Conservation (phyloP, 805 yeast genomes). For the Metschnikowia matae region DNA sequence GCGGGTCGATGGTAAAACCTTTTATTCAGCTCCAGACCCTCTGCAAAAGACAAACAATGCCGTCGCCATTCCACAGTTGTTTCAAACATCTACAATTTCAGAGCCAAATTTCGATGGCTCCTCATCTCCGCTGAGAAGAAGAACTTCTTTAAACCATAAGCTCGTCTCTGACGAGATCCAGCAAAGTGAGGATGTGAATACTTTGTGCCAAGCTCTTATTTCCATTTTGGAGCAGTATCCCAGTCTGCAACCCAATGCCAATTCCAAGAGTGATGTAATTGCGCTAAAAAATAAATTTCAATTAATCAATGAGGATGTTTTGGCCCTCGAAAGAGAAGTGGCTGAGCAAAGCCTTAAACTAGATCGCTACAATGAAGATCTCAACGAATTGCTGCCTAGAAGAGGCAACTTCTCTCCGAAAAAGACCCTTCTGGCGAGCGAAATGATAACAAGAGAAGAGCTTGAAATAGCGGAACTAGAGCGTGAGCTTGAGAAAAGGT, state of each 20-base stretch:
- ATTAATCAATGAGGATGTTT: conserved; percentile 34
- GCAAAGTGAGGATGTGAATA: conserved; percentile 37
- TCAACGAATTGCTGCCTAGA: conserved; percentile 21
- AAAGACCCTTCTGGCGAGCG: conserved; percentile 27
- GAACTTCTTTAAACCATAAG: conserved; percentile 5
- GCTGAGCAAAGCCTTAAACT: conserved; percentile 43
- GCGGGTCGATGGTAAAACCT: conserved; percentile 48
- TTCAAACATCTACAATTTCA: neutral
- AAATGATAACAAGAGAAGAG: conserved; percentile 43
- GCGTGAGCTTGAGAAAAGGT: conserved; percentile 22
- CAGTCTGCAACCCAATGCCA: conserved; percentile 1
- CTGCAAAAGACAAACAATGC: conserved; percentile 27
- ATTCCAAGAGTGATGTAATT: neutral
- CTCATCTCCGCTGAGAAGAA: conserved; percentile 16
- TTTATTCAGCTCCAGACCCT: conserved; percentile 30
- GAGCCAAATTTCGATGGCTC: conserved; percentile 4
- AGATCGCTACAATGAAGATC: conserved; percentile 25
- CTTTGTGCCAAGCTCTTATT: conserved; percentile 28
- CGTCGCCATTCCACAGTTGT: conserved; percentile 25
- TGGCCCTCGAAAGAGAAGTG: conserved; percentile 39
- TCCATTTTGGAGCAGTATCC: conserved; percentile 10
- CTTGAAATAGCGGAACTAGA: conserved; percentile 44
- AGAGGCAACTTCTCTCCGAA: conserved; percentile 7
- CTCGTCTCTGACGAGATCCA: conserved; percentile 9
- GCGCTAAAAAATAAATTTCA: conserved; percentile 32